Conservation (phyloP, 208 protist genomes). For the Leishmania aethiopica region DNA sequence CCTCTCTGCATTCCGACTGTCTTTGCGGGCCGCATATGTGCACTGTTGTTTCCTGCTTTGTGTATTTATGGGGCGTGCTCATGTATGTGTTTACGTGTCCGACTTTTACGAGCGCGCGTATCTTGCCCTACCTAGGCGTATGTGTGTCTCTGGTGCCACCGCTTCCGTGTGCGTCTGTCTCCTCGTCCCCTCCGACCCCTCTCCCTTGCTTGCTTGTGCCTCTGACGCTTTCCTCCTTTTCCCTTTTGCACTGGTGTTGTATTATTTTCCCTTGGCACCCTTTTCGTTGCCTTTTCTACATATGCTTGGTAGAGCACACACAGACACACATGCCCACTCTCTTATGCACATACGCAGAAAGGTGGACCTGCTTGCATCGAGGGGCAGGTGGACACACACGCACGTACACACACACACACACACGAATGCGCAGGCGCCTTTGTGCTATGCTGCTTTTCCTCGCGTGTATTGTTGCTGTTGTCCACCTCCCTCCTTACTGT, state of each 20-base stretch:
- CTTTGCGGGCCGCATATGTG: background rate
- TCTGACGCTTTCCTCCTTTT: background rate
- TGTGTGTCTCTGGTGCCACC: background rate
- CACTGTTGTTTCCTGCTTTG: background rate
- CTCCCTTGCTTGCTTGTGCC: background rate
- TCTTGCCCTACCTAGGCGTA: background rate
- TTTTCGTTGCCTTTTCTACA: background rate
- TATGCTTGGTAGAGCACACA: background rate
- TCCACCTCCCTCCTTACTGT: background rate
- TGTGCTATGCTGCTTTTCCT: background rate
- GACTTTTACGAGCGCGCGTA: background rate
- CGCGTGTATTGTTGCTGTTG: background rate
- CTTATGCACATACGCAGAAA: background rate
- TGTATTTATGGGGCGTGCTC: background rate
- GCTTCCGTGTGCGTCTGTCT: background rate
- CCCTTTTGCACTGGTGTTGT: too few relatives aligned
- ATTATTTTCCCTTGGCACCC: background rate
- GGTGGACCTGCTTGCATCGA: background rate
- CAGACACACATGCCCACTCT: background rate
- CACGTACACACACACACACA: background rate
- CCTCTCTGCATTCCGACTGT: background rate
- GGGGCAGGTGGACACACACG: background rate
- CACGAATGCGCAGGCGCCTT: background rate
- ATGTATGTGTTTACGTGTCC: background rate
- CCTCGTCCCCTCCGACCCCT: background rate